Evolutionary conservation across 805 yeast genomes (phyloP).

Genomic region (Candida corydali): DNA sequence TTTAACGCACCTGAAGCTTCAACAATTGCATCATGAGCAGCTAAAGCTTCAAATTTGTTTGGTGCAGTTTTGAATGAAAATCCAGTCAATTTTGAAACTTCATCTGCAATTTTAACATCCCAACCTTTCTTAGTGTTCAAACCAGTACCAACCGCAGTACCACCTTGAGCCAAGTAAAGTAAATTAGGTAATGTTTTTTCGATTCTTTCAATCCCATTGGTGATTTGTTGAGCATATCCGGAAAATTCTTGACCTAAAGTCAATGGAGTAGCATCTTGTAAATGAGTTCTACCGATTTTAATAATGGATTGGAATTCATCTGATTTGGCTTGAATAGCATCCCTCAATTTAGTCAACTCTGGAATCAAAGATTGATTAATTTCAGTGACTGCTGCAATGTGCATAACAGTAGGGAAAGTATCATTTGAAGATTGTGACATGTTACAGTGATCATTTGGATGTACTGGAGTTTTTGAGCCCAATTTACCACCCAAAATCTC

Average conservation of each 20-base stretch:
- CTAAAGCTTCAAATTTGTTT: constrained; percentile 97
- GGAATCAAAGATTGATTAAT: constrained; percentile 75
- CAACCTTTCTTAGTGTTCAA: constrained; percentile 91
- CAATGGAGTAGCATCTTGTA: constrained; percentile 98
- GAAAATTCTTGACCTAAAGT: constrained; percentile 97
- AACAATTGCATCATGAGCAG: constrained; percentile 97
- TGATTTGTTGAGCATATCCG: constrained; percentile 91
- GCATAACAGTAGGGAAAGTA: constrained; percentile 99
- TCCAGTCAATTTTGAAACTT: constrained; percentile 84
- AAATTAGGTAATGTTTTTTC: constrained; percentile 73
- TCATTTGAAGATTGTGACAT: constrained; percentile 99
- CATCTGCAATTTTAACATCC: constrained; percentile 79
- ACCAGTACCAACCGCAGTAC: constrained; percentile 99
- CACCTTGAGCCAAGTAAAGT: constrained; percentile 92
- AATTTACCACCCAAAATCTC: constrained; percentile 88
- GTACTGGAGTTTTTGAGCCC: constrained; percentile 93
- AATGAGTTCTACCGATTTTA: constrained; percentile 98
- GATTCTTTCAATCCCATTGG: constrained; percentile 86
- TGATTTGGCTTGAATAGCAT: constrained; percentile 70
- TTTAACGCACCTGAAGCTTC: constrained; percentile 97
- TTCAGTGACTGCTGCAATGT: constrained; percentile 95
- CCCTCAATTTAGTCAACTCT: constrained; percentile 70
- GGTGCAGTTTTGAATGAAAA: constrained; percentile 91
- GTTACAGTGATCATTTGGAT: constrained; percentile 98
- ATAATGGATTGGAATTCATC: constrained; percentile 85